Conservation (phyloP, 345 rosid genomes). For the Eucalyptus curtisii region DNA sequence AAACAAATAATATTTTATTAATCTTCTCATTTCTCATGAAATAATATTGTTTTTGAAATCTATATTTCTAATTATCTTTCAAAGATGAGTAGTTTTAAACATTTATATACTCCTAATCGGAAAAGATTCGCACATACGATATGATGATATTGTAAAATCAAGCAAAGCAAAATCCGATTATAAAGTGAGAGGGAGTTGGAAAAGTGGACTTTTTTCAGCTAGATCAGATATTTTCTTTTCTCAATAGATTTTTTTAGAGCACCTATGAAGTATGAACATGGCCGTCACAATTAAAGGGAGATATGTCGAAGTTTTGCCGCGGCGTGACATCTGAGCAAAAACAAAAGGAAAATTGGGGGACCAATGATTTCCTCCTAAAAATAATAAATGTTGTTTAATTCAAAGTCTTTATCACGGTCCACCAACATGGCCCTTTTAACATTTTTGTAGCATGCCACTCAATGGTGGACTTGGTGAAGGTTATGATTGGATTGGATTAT, state of each 20-base stretch:
- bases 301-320: neutral
- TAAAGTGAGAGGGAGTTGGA: neutral
- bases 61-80: neutral
- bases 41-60: neutral
- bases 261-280: neutral
- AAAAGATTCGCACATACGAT: neutral
- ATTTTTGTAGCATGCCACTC: neutral
- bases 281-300: neutral
- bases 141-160: neutral
- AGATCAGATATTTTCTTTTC: neutral
- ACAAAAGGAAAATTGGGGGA: neutral
- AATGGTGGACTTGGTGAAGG: neutral
- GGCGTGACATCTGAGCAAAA: neutral
- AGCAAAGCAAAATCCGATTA: neutral
- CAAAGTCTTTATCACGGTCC: neutral
- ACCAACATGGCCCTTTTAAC: neutral
- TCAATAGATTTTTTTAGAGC: neutral
- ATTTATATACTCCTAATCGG: neutral
- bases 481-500: neutral
- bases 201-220: neutral
- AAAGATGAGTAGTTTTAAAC: neutral
- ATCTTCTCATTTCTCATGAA: too few relatives aligned
- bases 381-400: neutral
- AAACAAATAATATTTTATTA: too few relatives aligned
- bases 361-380: neutral